Evolutionary conservation across 495 filamentous ascomycete species (phyloP), one percentile per base, ranked within the genome.

Genomic region (Neurospora africana): DNA sequence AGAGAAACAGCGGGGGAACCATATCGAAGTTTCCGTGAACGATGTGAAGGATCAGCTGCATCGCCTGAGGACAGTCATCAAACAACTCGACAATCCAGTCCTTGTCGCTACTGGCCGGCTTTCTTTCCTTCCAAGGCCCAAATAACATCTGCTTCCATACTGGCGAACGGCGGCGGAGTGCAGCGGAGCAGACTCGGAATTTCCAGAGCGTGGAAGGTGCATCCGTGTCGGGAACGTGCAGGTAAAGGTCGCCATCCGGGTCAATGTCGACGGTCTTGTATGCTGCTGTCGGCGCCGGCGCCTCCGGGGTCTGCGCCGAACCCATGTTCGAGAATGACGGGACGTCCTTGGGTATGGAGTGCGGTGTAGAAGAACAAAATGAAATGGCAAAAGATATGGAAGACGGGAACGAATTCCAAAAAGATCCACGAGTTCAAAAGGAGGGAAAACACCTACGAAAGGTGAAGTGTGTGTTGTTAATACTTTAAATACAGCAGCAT

Each of bases 111-210:
- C 72, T 70, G 2, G 68, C 19, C 8, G 74, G 76, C 69, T 79
- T 78, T 53, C 72, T 47, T 67, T 81, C 78, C 13, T 47, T 43
- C 61, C 79, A 81, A 0, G 39, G 69, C 2, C 78, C 77, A n/a
- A 76, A 78, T 3, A 81, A 69, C 75, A 80, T 72, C 70, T 40
- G 69, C 58, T 78, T 76, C 76, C 76, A 81, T 19, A 80, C 76
- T 10, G 71, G 72, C 7, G 79, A 80, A 1, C 73, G 30, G 35
- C 73, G 76, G 38, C 37, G 75, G 65, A 73, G 75, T 21, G 41
- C 41, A n/a, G 72, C 72, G 6, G 78, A 79, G 33, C 76, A 78
- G 9, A 79, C 79, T 40, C 70, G 21, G 23, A 79, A 80, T 13
- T 68, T 27, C 41, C 41, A 44, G 3, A n/a, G 17, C 19, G 19